Base-by-base conservation (phyloP, 2,329 filamentous ascomycete genomes). In the Xylariaceae sp. region DNA sequence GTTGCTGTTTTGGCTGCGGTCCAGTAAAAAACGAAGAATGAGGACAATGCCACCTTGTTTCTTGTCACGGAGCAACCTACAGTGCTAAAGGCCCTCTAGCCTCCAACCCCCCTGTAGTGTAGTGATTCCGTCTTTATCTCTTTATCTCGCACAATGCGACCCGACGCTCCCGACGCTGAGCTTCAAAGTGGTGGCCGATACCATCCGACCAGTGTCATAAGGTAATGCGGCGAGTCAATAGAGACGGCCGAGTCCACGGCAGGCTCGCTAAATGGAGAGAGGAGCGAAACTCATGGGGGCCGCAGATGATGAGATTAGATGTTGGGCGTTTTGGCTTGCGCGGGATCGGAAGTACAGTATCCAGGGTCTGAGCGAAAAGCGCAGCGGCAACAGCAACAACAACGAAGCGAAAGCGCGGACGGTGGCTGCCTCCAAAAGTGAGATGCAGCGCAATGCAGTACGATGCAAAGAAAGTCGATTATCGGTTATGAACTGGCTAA, bases 1-100 rank as follows among this genome's bases (percentile, higher is more conserved):
- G 62, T 53, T 48, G 50, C 43, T 55, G 47, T 45, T 37, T 35
- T 49, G 50, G 47, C 34, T 32, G 40, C 50, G 47, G 30, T 50
- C 57, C 57, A 51, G 44, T 49, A 44, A 53, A 55, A 19, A 55
- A 39, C 52, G 42, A 31, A 31, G 29, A 31, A 45, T n/a, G 29
- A 8, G 30, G 43, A 45, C 29, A 45, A 45, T 45, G 26, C 43
- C 29, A 45, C 43, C 43, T 11, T 32, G 29, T 31, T 27, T 31
- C 29, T 29, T 29, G 43, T 45, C 32, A 45, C 43, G 43, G 29
- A 45, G 43, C 43, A 29, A 45, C 43, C 19, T 26, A 30, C 42
- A 30, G 42, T 26, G 27, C 31, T 30, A 6, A 29, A 11, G 9
- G 27, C 27, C 12, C 26, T 44, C 42, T 44, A 26, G 42, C 42